phyloP scores from a whole-genome alignment of 768 basidiomycete species.

The Tylopilus subfusipes region DNA sequence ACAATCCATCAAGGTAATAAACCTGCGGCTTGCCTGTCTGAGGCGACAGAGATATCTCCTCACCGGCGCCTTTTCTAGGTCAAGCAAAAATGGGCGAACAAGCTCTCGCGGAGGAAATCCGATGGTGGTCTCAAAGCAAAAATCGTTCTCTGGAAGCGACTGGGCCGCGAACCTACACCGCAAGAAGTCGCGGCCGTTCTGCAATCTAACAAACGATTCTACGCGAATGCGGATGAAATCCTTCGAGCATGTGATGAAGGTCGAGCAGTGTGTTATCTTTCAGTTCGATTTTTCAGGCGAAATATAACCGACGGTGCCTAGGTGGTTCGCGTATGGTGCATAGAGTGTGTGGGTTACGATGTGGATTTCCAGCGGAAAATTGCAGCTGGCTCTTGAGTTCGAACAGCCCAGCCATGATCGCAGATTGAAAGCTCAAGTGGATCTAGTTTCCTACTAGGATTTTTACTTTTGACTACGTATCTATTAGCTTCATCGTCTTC shows the following conservation, averaged over 20 bases:
- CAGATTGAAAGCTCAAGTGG: not conserved
- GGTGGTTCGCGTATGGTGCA: conserved; percentile 7
- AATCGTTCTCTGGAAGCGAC: conserved; percentile 10
- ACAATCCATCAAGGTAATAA: conserved; percentile 3
- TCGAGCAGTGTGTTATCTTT: not conserved
- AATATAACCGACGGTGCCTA: not conserved
- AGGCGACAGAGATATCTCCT: not conserved
- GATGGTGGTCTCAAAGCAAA: not conserved
- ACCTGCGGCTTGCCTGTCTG: too few species aligned
- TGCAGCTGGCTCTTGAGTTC: not conserved
- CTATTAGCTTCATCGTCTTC: not conserved
- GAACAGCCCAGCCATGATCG: not conserved
- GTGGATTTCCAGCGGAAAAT: conserved; percentile 12
- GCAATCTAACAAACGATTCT: not conserved
- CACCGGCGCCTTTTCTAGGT: not conserved
- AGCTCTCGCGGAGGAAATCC: not conserved
- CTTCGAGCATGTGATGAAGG: conserved; percentile 3
- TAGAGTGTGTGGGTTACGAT: conserved; percentile 11
- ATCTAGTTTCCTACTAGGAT: not conserved
- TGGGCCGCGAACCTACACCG: conserved; percentile 3
- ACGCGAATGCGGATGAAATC: not conserved
- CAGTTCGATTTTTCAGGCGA: not conserved
- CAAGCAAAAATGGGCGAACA: conserved; percentile 9
- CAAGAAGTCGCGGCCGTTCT: conserved; percentile 5
- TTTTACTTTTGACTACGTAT: not conserved